Evolutionary conservation across 2,329 filamentous ascomycete genomes (phyloP).

Genomic region (Mycocentrospora acerina): DNA sequence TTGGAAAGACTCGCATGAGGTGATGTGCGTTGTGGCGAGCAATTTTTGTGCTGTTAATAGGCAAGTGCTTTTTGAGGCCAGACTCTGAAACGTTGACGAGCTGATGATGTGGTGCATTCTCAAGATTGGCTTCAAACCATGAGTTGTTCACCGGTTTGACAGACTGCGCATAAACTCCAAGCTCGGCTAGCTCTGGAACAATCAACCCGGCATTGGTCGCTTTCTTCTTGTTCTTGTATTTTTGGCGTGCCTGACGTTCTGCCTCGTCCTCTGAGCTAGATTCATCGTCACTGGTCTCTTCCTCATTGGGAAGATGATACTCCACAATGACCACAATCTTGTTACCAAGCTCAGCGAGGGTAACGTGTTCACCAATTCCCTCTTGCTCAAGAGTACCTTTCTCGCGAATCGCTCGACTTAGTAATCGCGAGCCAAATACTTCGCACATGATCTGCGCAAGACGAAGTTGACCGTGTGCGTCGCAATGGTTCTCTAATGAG

Average conservation of each 20-base stretch:
- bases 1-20: constrained; percentile 71
- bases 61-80: constrained; percentile 56
- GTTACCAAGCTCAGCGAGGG: constrained; percentile 59
- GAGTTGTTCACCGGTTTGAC: constrained; percentile 67
- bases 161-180: constrained; percentile 70
- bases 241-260: constrained; percentile 53
- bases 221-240: constrained; percentile 58
- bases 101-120: constrained; percentile 60
- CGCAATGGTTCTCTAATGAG: constrained; percentile 69
- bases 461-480: constrained; percentile 58
- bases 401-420: constrained; percentile 59
- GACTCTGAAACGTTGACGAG: constrained; percentile 70
- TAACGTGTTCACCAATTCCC: constrained; percentile 55
- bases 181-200: constrained; percentile 63
- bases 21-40: constrained; percentile 63
- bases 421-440: constrained; percentile 61
- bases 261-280: constrained; percentile 43
- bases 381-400: constrained; percentile 59
- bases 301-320: constrained; percentile 61
- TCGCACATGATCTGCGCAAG: constrained; percentile 67
- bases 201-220: constrained; percentile 53
- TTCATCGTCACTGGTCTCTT: constrained; percentile 40
- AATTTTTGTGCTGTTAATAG: constrained; percentile 52
- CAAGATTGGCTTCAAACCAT: constrained; percentile 59
- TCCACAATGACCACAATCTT: constrained; percentile 70